Conservation (phyloP, 768 basidiomycete genomes). For the Naematelia aurantialba region DNA sequence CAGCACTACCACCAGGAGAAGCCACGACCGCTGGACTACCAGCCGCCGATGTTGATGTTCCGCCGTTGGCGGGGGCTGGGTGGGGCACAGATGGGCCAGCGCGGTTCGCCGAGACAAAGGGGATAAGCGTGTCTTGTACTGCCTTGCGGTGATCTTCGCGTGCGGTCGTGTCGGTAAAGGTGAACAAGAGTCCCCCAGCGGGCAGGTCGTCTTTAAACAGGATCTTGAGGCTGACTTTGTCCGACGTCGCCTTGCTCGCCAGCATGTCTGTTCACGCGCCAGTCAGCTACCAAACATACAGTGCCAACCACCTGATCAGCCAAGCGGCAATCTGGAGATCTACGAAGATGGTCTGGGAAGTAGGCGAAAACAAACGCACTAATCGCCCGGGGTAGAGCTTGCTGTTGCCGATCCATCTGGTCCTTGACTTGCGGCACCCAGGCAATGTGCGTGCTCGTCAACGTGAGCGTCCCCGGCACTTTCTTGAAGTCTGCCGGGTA, state of each 20-base stretch:
- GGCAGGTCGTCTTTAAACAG: slow-evolving; percentile 46
- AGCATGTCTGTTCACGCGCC: slow-evolving; percentile 41
- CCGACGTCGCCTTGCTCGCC: slow-evolving; percentile 42
- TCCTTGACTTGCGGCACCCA: slow-evolving; percentile 32
- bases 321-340: background rate
- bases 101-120: slow-evolving; percentile 39
- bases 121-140: slow-evolving; percentile 44
- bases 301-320: background rate
- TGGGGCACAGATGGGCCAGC: slow-evolving; percentile 15
- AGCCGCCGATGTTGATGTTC: too few species aligned
- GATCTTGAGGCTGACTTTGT: slow-evolving; percentile 45
- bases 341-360: background rate
- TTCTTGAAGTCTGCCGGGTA: slow-evolving; percentile 38
- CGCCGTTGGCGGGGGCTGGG: background rate
- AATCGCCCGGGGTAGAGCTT: slow-evolving; percentile 31
- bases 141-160: slow-evolving; percentile 32
- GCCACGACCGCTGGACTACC: slow-evolving; percentile 13
- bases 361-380: slow-evolving; percentile 18
- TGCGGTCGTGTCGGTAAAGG: slow-evolving; percentile 33
- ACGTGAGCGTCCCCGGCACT: slow-evolving; percentile 24
- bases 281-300: slow-evolving; percentile 8
- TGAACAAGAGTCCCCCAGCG: slow-evolving; percentile 41
- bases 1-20: slow-evolving; percentile 3
- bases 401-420: slow-evolving; percentile 38
- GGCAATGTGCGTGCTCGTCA: slow-evolving; percentile 33